Base-by-base conservation (phyloP, 257 asterid species). In the Capsicum baccatum region DNA sequence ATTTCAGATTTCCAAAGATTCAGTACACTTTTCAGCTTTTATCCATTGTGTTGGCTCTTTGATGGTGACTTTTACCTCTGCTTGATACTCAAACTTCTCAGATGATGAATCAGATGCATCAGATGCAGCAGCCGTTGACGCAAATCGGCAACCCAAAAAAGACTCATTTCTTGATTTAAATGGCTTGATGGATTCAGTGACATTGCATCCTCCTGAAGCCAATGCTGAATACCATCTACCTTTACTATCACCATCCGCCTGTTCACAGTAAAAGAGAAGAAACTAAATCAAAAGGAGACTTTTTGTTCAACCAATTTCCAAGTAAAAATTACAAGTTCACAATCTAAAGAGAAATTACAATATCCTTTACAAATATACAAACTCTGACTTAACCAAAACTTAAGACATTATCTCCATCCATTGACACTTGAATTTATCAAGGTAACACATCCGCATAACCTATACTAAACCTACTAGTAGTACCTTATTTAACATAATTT, bases 51-150 rank as follows among this genome's bases (percentile, higher is more conserved):
- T 70, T 6, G 44, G 57, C 13, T 59, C 6, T 84, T 63, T 42
- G 47, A 48, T 17, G 26, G 17, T 15, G 37, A 3, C 15, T 80
- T 83, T 87, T 69, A 97, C 98, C 99, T 97, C 99, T 19, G 99
- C 99, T 88, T 97, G 99, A 83, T 97, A 97, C 89, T 95, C 99
- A 69, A 62, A 91, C 85, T 94, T 97, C 87, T 97, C 97, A 26
- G 91, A 87, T 17, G 95, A 89, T 35, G 92, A 59, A 48, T 55
- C 85, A 0, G 97, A 87, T 0, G 91, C 86, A 85, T 88, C 94
- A 68, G 96, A 88, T 81, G 93, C 94, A 12, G 98, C 97, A 84
- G 94, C 90, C 57, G 97, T 93, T 54, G 99, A 94, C 87, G 91
- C 97, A 74, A 73, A 83, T 11, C 97, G 91, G 66, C 84, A 47